These are phyloP conservation scores for Neurospora hispaniola DNA, from an alignment of 495 filamentous ascomycete species.

Conservation along the genomic window DNA sequence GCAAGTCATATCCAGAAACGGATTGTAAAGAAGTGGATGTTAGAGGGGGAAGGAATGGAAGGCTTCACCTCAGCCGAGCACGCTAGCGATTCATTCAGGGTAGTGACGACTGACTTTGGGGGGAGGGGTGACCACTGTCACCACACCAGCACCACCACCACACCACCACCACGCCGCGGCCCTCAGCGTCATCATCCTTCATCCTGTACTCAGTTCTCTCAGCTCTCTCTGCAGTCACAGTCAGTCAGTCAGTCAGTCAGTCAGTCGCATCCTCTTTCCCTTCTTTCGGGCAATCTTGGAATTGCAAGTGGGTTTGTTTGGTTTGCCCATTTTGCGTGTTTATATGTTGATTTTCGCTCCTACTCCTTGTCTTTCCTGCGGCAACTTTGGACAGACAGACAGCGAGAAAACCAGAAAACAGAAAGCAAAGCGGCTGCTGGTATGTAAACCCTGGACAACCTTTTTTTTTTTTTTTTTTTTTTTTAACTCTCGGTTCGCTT, in stretches of 20 bases:
- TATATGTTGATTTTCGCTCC: not conserved
- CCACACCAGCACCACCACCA: not conserved
- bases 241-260: too few relatives aligned
- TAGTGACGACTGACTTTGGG: not conserved
- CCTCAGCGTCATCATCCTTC: not conserved
- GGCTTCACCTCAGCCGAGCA: not conserved
- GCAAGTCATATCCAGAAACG: not conserved
- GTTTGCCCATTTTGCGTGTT: not conserved
- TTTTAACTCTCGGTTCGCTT: not conserved
- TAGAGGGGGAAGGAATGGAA: not conserved
- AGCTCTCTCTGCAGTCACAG: not conserved
- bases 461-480: too few relatives aligned
- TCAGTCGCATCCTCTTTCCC: too few relatives aligned
- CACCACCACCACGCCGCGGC: not conserved
- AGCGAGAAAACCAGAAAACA: not conserved
- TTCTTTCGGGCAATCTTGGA: not conserved
- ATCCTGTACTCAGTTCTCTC: not conserved
- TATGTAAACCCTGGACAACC: too few relatives aligned
- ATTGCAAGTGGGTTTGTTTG: not conserved
- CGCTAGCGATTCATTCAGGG: not conserved
- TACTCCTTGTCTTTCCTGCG: not conserved
- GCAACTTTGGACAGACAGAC: not conserved
- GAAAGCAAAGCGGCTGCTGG: not conserved
- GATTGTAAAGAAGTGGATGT: too few relatives aligned
- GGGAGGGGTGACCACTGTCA: not conserved